Evolutionary conservation across 306 rosid genomes (phyloP).

Genomic region (Trifolium subterraneum): DNA sequence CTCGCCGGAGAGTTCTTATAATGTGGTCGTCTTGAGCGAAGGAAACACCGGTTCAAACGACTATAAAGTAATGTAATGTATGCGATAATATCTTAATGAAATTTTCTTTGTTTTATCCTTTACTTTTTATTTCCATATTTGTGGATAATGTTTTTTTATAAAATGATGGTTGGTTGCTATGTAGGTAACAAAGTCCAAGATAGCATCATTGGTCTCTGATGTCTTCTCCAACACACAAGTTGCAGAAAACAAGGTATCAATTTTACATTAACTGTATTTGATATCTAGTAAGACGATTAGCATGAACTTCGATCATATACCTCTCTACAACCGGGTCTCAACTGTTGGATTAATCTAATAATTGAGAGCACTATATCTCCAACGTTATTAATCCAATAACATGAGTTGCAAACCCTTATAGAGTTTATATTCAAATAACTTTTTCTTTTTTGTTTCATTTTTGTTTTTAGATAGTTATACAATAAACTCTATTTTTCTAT

Average conservation of each 20-base stretch:
- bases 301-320: not conserved
- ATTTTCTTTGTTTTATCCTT: slow-evolving; percentile 16
- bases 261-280: slow-evolving; percentile 7
- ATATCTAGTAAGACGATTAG: slow-evolving; percentile 8
- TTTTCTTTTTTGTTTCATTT: not conserved
- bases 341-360: not conserved
- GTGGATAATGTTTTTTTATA: slow-evolving; percentile 8
- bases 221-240: slow-evolving; percentile 91
- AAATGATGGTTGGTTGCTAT: slow-evolving; percentile 24
- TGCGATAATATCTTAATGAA: slow-evolving; percentile 64
- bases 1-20: slow-evolving; percentile 71
- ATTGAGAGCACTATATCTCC: not conserved
- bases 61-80: slow-evolving; percentile 99
- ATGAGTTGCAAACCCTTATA: not conserved
- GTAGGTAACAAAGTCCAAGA: slow-evolving; percentile 80
- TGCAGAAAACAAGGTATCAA: slow-evolving; percentile 88
- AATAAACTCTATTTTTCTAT: not conserved
- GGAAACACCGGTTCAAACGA: slow-evolving; percentile 70
- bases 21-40: slow-evolving; percentile 81
- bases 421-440: not conserved
- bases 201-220: slow-evolving; percentile 82
- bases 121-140: slow-evolving; percentile 32
- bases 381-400: not conserved
- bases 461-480: not conserved
- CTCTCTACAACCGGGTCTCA: not conserved